Percentiles rank a stretch among this genome's conserved stretches.
Evolutionary conservation across 257 asterid genomes (phyloP).

Genomic region (Solanum pennellii): DNA sequence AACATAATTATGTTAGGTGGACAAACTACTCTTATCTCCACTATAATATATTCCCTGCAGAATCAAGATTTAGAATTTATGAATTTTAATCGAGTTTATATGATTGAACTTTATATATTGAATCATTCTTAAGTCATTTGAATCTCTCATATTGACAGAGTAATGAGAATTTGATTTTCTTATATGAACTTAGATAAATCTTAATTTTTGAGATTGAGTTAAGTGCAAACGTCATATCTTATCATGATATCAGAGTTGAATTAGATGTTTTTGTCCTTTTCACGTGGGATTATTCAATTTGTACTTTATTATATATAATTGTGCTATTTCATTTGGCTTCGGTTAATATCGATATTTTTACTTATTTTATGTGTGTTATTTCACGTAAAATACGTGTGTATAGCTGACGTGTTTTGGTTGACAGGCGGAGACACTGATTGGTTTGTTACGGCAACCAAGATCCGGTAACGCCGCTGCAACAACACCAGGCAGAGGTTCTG

Average conservation of each 20-base stretch:
- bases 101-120: not conserved
- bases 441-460: conserved; percentile 81
- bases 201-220: too few species aligned
- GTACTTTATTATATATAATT: too few species aligned
- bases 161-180: too few species aligned
- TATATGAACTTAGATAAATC: too few species aligned
- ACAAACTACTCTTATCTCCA: not conserved
- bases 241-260: too few species aligned
- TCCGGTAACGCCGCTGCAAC: conserved; percentile 37
- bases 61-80: too few species aligned
- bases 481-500: conserved; percentile 27
- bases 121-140: not conserved
- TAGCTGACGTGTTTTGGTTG: not conserved
- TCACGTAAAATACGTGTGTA: too few species aligned
- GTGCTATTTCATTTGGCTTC: too few species aligned
- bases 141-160: rapidly evolving
- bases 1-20: not conserved
- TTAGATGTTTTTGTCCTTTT: not conserved
- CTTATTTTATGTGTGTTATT: too few species aligned
- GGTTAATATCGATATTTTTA: too few species aligned
- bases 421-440: conserved; percentile 85
- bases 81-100: not conserved
- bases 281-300: not conserved
- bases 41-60: not conserved
- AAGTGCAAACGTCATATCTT: too few species aligned